Conservation (phyloP, 2,329 filamentous ascomycete species). For the Aspergillus hiratsukae region DNA sequence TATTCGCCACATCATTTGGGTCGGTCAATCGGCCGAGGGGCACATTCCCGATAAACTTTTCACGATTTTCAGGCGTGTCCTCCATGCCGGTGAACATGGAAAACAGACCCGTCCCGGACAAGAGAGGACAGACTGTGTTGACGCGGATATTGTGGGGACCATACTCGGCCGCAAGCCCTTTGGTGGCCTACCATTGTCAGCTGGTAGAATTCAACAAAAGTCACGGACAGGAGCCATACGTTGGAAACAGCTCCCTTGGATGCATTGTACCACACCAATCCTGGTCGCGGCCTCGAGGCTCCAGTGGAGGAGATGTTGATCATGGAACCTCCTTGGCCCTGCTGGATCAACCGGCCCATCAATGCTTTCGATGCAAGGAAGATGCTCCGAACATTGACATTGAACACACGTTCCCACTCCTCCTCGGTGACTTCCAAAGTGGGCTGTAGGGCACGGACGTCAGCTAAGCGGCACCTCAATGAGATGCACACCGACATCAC, state of each 20-base stretch:
- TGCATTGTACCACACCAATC: slow-evolving; percentile 45
- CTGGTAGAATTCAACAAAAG: not conserved
- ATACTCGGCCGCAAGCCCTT: slow-evolving; percentile 68
- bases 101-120: slow-evolving; percentile 63
- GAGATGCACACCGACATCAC: not conserved
- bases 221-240: slow-evolving; percentile 19
- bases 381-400: slow-evolving; percentile 43
- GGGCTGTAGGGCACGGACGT: slow-evolving; percentile 21
- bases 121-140: slow-evolving; percentile 65
- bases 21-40: slow-evolving; percentile 42
- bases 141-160: slow-evolving; percentile 68
- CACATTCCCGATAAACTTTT: slow-evolving; percentile 42
- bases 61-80: slow-evolving; percentile 42
- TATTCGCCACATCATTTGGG: slow-evolving; percentile 63
- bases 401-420: slow-evolving; percentile 43
- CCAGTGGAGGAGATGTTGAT: slow-evolving; percentile 45
- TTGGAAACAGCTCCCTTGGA: slow-evolving; percentile 44
- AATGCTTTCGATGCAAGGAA: slow-evolving; percentile 32
- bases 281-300: slow-evolving; percentile 38
- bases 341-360: slow-evolving; percentile 34
- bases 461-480: not conserved
- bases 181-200: slow-evolving; percentile 48
- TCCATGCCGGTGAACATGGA: slow-evolving; percentile 40
- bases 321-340: slow-evolving; percentile 39
- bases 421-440: slow-evolving; percentile 40